Percentiles rank a stretch among this genome's conserved stretches.
phyloP scores from a whole-genome alignment of 176 grass and related monocot genomes.

The Paspalum vaginatum region DNA sequence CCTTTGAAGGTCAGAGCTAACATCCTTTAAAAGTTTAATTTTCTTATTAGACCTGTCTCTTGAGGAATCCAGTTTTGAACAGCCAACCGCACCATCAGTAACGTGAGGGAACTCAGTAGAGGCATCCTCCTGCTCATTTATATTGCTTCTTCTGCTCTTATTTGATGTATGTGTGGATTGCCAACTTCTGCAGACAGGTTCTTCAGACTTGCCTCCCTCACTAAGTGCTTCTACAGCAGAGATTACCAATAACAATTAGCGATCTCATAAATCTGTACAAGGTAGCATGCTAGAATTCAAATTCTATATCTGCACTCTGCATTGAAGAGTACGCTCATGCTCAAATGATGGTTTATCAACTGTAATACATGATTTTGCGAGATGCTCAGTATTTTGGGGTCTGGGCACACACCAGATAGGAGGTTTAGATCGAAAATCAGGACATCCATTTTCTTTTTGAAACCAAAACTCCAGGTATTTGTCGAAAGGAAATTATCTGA shows the following conservation, averaged over 20 bases:
- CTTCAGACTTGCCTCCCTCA: conserved; percentile 25
- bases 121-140: conserved; percentile 23
- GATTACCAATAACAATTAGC: conserved; percentile 30
- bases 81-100: conserved; percentile 18
- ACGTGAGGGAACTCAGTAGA: conserved; percentile 32
- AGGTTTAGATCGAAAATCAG: too few species aligned
- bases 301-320: background rate
- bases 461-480: conserved; percentile 10
- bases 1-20: conserved; percentile 6
- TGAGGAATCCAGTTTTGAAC: conserved; percentile 32
- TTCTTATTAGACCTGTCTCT: conserved; percentile 45
- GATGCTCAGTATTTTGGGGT: too few species aligned
- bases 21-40: conserved; percentile 46
- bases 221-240: conserved; percentile 47
- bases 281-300: conserved; percentile 20
- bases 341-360: too few species aligned
- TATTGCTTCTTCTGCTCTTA: conserved; percentile 35
- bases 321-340: background rate
- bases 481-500: background rate
- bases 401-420: too few species aligned
- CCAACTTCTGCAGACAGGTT: conserved; percentile 33
- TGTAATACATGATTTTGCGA: too few species aligned
- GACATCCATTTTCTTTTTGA: too few species aligned
- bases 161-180: conserved; percentile 36
- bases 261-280: conserved; percentile 21